phyloP scores from a whole-genome alignment of 2,329 filamentous ascomycete genomes.

The Aspergillus bombycis region DNA sequence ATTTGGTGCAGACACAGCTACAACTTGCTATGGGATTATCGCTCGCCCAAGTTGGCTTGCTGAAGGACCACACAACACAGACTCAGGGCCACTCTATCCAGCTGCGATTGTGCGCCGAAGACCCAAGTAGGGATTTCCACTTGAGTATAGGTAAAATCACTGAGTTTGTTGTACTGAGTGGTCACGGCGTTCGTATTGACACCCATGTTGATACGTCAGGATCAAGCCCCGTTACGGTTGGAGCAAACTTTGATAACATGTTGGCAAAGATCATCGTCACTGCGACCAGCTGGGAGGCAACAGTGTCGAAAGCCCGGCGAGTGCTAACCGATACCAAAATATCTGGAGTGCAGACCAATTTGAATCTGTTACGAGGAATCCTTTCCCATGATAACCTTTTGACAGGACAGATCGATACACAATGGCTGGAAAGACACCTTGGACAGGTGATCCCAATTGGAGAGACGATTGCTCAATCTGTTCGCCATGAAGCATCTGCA shows the following conservation, averaged over 20 bases:
- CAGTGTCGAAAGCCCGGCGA: constrained; percentile 56
- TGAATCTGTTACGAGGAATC: constrained; percentile 59
- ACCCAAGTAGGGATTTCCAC: constrained; percentile 56
- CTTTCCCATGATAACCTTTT: constrained; percentile 55
- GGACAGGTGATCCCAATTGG: constrained; percentile 41
- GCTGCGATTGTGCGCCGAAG: constrained; percentile 61
- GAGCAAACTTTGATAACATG: constrained; percentile 62
- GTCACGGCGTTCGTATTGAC: constrained; percentile 62
- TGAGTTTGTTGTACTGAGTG: constrained; percentile 57
- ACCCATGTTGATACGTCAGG: constrained; percentile 54
- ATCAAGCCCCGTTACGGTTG: constrained; percentile 47
- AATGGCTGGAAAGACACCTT: constrained; percentile 60
- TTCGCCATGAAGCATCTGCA: constrained; percentile 3
- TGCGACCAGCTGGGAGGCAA: constrained; percentile 55
- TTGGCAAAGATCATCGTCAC: constrained; percentile 64
- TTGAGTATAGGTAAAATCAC: constrained; percentile 64
- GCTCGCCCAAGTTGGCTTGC: constrained; percentile 43
- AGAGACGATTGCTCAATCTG: constrained; percentile 28
- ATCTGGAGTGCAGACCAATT: constrained; percentile 62
- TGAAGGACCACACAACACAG: constrained; percentile 13
- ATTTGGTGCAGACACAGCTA: constrained; percentile 60
- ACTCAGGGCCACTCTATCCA: constrained; percentile 51
- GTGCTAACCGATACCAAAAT: constrained; percentile 60
- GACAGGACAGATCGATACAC: constrained; percentile 54
- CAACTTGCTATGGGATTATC: constrained; percentile 56